phyloP scores from a whole-genome alignment of 257 asterid genomes.

The Scutellaria galericulata region DNA sequence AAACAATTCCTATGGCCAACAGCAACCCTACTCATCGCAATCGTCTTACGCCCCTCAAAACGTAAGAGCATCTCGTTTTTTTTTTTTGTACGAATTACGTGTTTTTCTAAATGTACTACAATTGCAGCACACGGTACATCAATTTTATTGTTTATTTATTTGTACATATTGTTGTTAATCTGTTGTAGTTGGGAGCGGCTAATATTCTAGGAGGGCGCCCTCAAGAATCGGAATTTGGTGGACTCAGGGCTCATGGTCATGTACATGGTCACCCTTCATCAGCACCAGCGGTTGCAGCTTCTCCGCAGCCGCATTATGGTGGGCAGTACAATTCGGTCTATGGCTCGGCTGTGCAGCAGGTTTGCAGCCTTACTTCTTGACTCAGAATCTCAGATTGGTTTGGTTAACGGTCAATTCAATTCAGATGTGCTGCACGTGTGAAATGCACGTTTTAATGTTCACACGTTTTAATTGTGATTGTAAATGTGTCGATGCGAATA shows the following conservation, averaged over 20 bases:
- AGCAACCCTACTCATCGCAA: conserved; percentile 61
- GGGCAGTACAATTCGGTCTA: conserved; percentile 77
- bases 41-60: conserved; percentile 57
- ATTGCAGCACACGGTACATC: conserved; percentile 3
- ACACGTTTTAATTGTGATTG: not conserved
- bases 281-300: conserved; percentile 39
- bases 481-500: not conserved
- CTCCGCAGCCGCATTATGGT: conserved; percentile 59
- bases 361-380: conserved; percentile 36
- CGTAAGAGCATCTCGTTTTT: conserved; percentile 34
- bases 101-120: not conserved
- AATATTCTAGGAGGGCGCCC: conserved; percentile 49
- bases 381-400: not conserved
- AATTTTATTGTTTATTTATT: not conserved
- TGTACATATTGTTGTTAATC: not conserved
- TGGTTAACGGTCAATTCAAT: not conserved
- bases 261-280: conserved; percentile 60
- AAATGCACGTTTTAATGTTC: not conserved
- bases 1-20: conserved; percentile 57
- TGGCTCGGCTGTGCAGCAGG: conserved; percentile 84
- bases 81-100: not conserved
- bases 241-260: conserved; percentile 60
- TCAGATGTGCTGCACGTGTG: not conserved
- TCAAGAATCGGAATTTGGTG: conserved; percentile 64
- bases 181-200: conserved; percentile 61